These are phyloP conservation scores for Bipolaris victoriae DNA, from an alignment of 2,329 filamentous ascomycete species.

Conservation along the genomic window DNA sequence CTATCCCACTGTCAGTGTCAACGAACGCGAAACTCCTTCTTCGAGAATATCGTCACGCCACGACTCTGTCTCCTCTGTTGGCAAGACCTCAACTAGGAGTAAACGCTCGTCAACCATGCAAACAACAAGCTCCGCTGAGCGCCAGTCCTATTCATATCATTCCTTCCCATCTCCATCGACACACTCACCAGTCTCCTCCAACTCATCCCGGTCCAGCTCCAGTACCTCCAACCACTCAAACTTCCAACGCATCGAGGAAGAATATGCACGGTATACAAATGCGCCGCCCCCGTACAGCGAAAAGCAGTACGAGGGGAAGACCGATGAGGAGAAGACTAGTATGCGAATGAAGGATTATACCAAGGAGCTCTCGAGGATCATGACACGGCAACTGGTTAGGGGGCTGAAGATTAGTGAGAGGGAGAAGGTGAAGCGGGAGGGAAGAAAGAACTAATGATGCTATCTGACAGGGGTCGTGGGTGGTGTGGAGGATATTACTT, in stretches of 20 bases:
- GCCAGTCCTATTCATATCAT: constrained; percentile 10
- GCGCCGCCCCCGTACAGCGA: constrained; percentile 32
- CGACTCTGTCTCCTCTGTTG: constrained; percentile 26
- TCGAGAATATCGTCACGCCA: constrained; percentile 21
- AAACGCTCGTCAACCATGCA: background rate
- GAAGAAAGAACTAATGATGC: background rate
- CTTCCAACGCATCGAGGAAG: constrained; percentile 20
- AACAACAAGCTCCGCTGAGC: background rate
- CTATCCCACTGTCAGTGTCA: constrained; percentile 31
- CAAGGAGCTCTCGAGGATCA: constrained; percentile 35
- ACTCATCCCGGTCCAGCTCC: constrained; percentile 11
- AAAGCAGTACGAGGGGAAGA: constrained; percentile 32
- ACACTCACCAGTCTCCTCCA: constrained; percentile 9
- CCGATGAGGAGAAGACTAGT: constrained; percentile 26
- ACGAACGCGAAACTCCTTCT: constrained; percentile 25
- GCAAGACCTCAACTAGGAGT: constrained; percentile 9
- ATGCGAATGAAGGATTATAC: constrained; percentile 37
- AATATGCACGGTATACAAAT: constrained; percentile 27
- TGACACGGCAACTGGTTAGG: constrained; percentile 33
- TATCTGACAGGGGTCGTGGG: too few relatives aligned
- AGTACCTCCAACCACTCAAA: constrained; percentile 11
- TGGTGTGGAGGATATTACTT: background rate
- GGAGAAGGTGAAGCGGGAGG: constrained; percentile 7
- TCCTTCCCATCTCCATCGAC: constrained; percentile 22
- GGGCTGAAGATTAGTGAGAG: constrained; percentile 27